phyloP scores from a whole-genome alignment of 805 yeast species.

The Sungouiozyma intestinalis region DNA sequence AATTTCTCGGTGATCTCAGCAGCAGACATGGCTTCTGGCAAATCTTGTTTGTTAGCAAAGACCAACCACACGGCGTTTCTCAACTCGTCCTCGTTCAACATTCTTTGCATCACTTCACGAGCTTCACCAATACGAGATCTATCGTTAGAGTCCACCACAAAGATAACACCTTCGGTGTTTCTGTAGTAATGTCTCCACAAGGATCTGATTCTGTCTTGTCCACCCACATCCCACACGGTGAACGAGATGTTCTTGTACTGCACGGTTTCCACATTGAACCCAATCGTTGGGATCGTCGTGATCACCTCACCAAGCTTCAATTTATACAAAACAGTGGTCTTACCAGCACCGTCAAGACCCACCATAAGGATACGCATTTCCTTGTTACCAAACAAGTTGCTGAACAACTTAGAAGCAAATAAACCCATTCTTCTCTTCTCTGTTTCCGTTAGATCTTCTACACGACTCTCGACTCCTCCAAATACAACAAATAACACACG shows the following conservation, averaged over 20 bases:
- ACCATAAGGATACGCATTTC: conserved; percentile 98
- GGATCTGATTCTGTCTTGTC: conserved; percentile 98
- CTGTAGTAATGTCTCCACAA: conserved; percentile 99
- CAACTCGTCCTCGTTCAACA: conserved; percentile 96
- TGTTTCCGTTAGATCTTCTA: no score
- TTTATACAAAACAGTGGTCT: conserved; percentile 91
- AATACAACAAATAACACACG: no score
- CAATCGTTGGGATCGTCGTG: conserved; percentile 94
- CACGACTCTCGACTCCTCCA: neutral
- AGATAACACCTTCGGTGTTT: conserved; percentile 97
- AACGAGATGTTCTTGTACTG: conserved; percentile 94
- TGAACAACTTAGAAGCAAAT: conserved; percentile 87
- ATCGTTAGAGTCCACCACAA: conserved; percentile 96
- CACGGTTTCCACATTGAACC: conserved; percentile 95
- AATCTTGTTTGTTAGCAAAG: conserved; percentile 97
- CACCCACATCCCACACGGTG: conserved; percentile 99
- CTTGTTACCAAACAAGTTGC: conserved; percentile 93
- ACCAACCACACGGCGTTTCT: conserved; percentile 92
- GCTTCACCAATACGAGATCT: conserved; percentile 98
- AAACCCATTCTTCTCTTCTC: conserved; percentile 65
- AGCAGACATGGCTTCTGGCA: conserved; percentile 98
- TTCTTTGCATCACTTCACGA: conserved; percentile 95
- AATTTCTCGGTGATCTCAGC: conserved; percentile 96
- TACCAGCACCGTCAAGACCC: conserved; percentile 98
- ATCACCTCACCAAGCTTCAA: conserved; percentile 93